These are phyloP conservation scores for Tarenaya hassleriana DNA, from an alignment of 345 rosid genomes.

Conservation along the genomic window DNA sequence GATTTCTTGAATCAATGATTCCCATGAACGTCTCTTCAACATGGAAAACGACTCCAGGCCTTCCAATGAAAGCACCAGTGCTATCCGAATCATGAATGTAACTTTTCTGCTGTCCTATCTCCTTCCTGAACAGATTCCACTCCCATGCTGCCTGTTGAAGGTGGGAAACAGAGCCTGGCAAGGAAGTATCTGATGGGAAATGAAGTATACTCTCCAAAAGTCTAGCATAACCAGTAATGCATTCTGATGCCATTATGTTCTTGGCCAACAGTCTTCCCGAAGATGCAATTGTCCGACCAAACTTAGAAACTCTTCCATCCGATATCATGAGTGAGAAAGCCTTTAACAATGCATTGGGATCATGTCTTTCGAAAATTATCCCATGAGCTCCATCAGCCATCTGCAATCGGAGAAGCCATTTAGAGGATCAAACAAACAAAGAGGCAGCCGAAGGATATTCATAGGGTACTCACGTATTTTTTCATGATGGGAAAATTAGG, in stretches of 20 bases:
- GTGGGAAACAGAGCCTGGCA: slow-evolving; percentile 61
- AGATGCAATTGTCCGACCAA: slow-evolving; percentile 62
- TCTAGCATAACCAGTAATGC: slow-evolving; percentile 62
- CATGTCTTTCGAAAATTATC: slow-evolving; percentile 51
- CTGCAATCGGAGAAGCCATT: slow-evolving; percentile 37
- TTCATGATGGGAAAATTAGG: slow-evolving; percentile 74
- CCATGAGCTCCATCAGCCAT: slow-evolving; percentile 66
- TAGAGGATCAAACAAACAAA: slow-evolving; percentile 15
- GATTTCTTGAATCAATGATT: slow-evolving; percentile 32
- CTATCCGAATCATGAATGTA: slow-evolving; percentile 28
- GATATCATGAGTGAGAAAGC: slow-evolving; percentile 68
- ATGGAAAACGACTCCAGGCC: slow-evolving; percentile 42
- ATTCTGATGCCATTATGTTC: slow-evolving; percentile 75
- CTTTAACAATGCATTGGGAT: slow-evolving; percentile 58
- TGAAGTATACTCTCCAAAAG: slow-evolving; percentile 68
- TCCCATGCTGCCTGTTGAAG: slow-evolving; percentile 64
- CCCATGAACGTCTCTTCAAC: slow-evolving; percentile 58
- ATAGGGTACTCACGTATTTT: slow-evolving; percentile 56
- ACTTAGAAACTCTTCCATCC: slow-evolving; percentile 69
- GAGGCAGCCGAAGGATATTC: not conserved
- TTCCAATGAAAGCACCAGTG: slow-evolving; percentile 24
- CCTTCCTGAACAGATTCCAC: slow-evolving; percentile 54
- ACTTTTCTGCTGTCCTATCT: slow-evolving; percentile 32
- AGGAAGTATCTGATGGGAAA: slow-evolving; percentile 70
- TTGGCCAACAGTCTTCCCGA: slow-evolving; percentile 75